Evolutionary conservation across 208 protist genomes (phyloP).

Genomic region (Trypanosoma congolense): DNA sequence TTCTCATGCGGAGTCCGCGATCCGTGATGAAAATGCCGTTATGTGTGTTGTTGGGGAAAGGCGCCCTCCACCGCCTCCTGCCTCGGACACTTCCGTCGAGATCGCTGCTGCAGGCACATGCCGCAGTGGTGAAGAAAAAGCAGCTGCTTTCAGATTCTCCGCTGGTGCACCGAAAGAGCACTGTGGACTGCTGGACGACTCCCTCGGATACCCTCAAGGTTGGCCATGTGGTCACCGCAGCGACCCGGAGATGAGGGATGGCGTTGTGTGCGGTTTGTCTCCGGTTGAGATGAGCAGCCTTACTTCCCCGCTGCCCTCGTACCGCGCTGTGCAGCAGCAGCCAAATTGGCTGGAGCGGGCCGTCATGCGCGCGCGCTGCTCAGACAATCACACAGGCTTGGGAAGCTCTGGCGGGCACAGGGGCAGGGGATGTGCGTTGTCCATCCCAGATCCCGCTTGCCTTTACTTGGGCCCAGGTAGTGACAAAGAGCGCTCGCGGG

Average conservation of each 20-base stretch:
- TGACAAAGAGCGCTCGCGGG: conserved; percentile 1
- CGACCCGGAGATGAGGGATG: background rate
- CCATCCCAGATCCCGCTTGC: conserved; percentile 5
- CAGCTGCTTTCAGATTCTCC: no score
- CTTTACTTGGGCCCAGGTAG: background rate
- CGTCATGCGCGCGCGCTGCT: conserved; percentile 7
- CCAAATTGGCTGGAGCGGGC: conserved; percentile 26
- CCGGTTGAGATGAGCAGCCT: background rate
- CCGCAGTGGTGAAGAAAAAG: no score
- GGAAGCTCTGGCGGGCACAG: background rate
- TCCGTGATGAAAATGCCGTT: background rate
- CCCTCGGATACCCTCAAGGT: no score
- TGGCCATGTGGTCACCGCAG: background rate
- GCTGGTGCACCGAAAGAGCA: no score
- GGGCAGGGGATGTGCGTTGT: background rate
- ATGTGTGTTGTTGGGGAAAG: background rate
- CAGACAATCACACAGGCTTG: background rate
- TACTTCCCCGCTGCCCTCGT: conserved; percentile 13
- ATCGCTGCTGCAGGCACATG: no score
- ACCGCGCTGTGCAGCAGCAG: conserved; percentile 14
- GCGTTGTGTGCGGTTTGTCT: conserved; percentile 1
- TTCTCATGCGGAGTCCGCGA: background rate
- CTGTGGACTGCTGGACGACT: no score
- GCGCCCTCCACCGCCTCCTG: no score
- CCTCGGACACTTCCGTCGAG: no score